Conservation (phyloP, 768 basidiomycete genomes). For the Leccinum longicurvipes region DNA sequence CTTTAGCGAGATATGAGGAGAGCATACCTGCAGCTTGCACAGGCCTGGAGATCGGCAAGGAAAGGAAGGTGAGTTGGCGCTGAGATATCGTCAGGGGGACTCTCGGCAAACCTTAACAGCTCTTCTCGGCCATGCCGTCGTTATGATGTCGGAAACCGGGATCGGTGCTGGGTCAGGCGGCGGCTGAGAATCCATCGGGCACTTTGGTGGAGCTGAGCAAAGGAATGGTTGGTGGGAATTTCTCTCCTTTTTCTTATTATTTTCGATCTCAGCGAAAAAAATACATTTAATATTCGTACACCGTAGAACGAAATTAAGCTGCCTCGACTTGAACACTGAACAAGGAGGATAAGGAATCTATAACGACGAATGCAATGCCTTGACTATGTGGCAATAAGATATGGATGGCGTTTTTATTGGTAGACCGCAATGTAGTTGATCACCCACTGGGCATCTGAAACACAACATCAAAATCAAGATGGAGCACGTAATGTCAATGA, state of each 20-base stretch:
- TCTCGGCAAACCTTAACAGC: conserved; percentile 44
- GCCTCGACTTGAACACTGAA: conserved; percentile 10
- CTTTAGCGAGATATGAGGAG: background rate
- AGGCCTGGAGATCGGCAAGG: conserved; percentile 39
- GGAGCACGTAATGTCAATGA: too few relatives aligned
- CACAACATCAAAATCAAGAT: background rate
- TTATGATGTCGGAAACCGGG: conserved; percentile 53
- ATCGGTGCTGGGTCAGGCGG: conserved; percentile 32
- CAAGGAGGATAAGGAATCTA: background rate
- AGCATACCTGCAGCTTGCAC: conserved; percentile 53
- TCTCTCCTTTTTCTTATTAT: conserved; percentile 27
- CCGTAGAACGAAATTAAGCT: background rate
- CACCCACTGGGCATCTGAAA: conserved; percentile 51
- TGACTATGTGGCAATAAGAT: background rate
- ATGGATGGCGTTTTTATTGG: conserved; percentile 22
- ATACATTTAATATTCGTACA: too few relatives aligned
- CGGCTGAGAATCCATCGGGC: conserved; percentile 35
- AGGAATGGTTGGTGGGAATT: conserved; percentile 29
- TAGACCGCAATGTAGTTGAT: conserved; percentile 58
- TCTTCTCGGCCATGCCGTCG: conserved; percentile 48
- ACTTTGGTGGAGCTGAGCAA: conserved; percentile 26
- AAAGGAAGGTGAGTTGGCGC: conserved; percentile 12
- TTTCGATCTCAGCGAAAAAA: conserved; percentile 10
- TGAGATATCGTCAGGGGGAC: conserved; percentile 1
- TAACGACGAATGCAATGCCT: background rate